Conservation (phyloP, 2,329 filamentous ascomycete species). For the Ceratocystis albifundus region DNA sequence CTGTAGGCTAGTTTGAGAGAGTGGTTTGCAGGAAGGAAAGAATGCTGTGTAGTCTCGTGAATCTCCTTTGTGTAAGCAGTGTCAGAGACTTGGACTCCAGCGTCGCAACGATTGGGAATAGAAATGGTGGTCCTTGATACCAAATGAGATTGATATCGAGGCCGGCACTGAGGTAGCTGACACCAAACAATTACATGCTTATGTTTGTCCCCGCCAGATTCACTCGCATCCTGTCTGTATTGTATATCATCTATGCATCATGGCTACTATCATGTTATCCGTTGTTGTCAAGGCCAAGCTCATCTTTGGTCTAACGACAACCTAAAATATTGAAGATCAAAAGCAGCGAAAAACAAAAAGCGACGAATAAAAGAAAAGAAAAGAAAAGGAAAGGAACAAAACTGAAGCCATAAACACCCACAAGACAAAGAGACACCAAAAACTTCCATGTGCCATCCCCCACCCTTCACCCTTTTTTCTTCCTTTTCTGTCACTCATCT, state of each 20-base stretch:
- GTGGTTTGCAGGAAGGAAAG: no score
- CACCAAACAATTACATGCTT: no score
- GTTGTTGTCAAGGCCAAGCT: neutral
- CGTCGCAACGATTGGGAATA: no score
- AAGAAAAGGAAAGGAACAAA: neutral
- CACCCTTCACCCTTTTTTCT: slow-evolving; percentile 14
- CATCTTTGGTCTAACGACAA: neutral
- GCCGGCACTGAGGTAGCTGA: no score
- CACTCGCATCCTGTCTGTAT: neutral
- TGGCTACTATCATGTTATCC: neutral
- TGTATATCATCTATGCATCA: slow-evolving; percentile 12
- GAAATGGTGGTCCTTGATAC: no score
- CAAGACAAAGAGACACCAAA: slow-evolving; percentile 5
- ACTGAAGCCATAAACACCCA: neutral
- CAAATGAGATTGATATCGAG: no score
- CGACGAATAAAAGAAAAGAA: neutral
- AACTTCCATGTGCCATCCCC: slow-evolving; percentile 13
- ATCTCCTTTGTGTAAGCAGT: no score
- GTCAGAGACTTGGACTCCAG: no score
- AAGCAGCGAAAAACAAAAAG: neutral
- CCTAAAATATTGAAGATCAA: neutral
- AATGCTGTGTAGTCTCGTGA: no score
- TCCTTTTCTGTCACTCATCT: slow-evolving; percentile 1
- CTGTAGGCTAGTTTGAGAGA: no score
- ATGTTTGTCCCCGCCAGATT: no score